These are phyloP conservation scores for Rhodosporidiobolus odoratus DNA, from an alignment of 768 basidiomycete species.

Conservation along the genomic window DNA sequence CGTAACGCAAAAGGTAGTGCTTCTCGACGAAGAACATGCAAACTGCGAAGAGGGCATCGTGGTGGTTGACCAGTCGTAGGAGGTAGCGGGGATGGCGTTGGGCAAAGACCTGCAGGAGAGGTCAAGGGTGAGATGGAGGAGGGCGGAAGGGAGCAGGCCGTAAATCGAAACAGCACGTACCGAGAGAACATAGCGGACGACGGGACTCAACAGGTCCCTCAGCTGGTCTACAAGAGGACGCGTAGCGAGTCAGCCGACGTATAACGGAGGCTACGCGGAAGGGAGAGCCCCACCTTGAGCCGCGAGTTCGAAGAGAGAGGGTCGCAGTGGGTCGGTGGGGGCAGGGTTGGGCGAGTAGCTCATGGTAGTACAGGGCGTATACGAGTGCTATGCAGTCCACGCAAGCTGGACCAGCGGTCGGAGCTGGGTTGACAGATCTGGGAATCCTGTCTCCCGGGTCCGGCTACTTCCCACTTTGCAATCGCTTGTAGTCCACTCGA, in stretches of 20 bases:
- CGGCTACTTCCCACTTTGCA: neutral
- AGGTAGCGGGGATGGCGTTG: constrained; percentile 91
- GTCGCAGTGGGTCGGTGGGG: constrained; percentile 14
- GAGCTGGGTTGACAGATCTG: too few relatives aligned
- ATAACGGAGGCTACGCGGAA: neutral
- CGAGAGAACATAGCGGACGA: constrained; percentile 38
- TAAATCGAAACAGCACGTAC: constrained; percentile 7
- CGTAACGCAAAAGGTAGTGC: constrained; percentile 74
- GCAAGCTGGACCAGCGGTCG: too few relatives aligned
- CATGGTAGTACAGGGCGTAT: neutral
- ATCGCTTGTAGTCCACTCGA: too few relatives aligned
- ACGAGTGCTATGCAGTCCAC: too few relatives aligned
- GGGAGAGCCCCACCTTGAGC: constrained; percentile 29
- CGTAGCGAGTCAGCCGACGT: neutral
- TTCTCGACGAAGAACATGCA: constrained; percentile 86
- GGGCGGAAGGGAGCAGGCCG: neutral
- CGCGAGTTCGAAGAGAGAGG: constrained; percentile 30
- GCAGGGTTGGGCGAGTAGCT: neutral
- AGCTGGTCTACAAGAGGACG: constrained; percentile 18
- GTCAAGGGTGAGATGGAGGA: neutral
- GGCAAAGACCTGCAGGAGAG: constrained; percentile 66
- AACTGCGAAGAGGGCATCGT: constrained; percentile 90
- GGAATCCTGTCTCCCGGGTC: too few relatives aligned
- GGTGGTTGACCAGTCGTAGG: constrained; percentile 79
- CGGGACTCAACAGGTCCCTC: constrained; percentile 32